Base-by-base conservation (phyloP, 148 eudicot genomes). In the Camellia sinensis region DNA sequence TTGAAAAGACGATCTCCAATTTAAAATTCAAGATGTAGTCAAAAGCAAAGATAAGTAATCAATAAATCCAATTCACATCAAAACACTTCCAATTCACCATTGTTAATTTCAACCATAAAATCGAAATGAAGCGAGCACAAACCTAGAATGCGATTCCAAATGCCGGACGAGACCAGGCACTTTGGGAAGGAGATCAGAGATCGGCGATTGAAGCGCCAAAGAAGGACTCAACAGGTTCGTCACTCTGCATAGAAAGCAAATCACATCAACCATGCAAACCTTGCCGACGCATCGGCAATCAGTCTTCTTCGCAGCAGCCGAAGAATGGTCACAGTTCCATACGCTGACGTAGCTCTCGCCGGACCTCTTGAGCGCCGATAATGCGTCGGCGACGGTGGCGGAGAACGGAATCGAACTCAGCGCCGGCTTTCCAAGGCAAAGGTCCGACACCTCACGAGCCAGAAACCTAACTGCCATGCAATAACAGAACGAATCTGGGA, bases 341-440 rank as follows among this genome's bases (percentile, higher is more conserved):
- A 93, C 89, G 87, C 86, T 88, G 0, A 92, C 45, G 21, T 75
- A 86, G 13, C 77, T 81, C 7, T 90, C 93, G 53, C 93, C 81
- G 53, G 88, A 88, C 7, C 86, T 83, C 65, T 87, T 93, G 66
- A 95, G 82, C 14, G 87, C 87, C 17, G 92, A 70, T 19, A 92
- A 53, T 7, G 97, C 92, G 78, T 88, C 93, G 76, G 87, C 72
- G 78, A 89, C 83, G 77, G 94, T 89, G 80, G 94, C 88, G 65
- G 88, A 52, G 76, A 46, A 46, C 8, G 93, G 82, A 41, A 95
- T 80, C 37, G 84, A 82, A 84, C 86, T 87, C 75, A 93, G 75
- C 80, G 92, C 82, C 46, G 97, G 97, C 80, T 95, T 95, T n/a
- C 98, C 98, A 29, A 95, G 82, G 84, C 97, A 92, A 18, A 95